phyloP scores from a whole-genome alignment of 768 basidiomycete species.

The Podaxis mareebaensis region DNA sequence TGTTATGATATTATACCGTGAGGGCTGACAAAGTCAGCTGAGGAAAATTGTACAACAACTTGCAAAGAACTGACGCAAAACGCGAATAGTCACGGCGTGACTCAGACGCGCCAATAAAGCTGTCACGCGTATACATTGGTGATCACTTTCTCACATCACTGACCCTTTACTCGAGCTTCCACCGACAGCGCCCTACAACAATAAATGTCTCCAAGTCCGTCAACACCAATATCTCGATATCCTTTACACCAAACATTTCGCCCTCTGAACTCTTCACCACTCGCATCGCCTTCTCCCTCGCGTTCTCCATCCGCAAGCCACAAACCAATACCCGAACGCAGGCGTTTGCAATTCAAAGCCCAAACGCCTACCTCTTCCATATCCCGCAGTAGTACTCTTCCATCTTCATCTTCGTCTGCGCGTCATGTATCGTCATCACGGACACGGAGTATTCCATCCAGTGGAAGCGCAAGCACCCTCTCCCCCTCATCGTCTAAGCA shows the following conservation, averaged over 20 bases:
- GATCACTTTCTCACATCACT: not conserved
- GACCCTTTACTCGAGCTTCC: not conserved
- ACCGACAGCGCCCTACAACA: not conserved
- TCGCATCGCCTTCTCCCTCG: conserved; percentile 42
- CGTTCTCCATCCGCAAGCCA: conserved; percentile 40
- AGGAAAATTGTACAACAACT: too few relatives aligned
- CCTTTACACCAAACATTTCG: conserved; percentile 31
- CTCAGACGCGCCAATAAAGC: conserved; percentile 13
- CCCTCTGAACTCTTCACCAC: conserved; percentile 52
- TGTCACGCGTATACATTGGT: not conserved
- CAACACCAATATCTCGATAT: conserved; percentile 36
- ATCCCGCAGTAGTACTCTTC: conserved; percentile 20
- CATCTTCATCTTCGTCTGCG: conserved; percentile 22
- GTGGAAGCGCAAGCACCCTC: conserved; percentile 25
- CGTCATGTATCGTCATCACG: conserved; percentile 6
- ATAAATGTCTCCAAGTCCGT: conserved; percentile 23
- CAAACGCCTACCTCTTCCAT: not conserved
- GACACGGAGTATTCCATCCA: conserved; percentile 1
- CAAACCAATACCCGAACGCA: conserved; percentile 22
- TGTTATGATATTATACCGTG: too few relatives aligned
- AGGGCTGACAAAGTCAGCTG: too few relatives aligned
- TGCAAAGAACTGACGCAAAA: not conserved
- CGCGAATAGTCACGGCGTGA: conserved; percentile 15
- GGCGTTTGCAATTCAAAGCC: conserved; percentile 12
- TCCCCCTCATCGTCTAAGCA: conserved; percentile 2